Percentiles rank a stretch among this genome's conserved stretches.
Evolutionary conservation across 805 yeast genomes (phyloP).

Genomic region (Candida tibetensis): DNA sequence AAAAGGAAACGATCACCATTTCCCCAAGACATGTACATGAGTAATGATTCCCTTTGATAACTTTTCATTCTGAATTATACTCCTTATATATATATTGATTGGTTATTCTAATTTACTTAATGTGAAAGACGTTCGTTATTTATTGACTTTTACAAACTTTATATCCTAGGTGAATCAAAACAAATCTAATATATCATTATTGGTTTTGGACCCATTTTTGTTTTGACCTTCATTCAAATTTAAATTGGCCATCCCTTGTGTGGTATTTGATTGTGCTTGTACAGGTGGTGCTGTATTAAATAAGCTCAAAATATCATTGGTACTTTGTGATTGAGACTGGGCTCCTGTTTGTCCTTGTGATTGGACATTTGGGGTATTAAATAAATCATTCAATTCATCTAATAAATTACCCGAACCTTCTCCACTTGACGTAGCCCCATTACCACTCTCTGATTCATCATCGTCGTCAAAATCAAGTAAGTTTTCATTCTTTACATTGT

Average conservation of each 20-base stretch:
- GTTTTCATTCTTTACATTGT: conserved; percentile 68
- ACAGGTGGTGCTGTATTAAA: conserved; percentile 27
- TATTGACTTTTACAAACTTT: too few species aligned
- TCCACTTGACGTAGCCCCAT: conserved; percentile 10
- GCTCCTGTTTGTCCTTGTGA: conserved; percentile 9
- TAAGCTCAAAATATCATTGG: conserved; percentile 47
- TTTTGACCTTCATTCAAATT: conserved; percentile 1
- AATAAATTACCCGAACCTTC: conserved; percentile 43
- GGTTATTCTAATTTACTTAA: too few species aligned
- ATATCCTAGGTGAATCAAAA: too few species aligned
- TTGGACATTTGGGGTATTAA: conserved; percentile 38
- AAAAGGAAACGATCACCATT: too few species aligned
- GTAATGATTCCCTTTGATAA: too few species aligned
- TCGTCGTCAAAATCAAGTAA: conserved; percentile 83
- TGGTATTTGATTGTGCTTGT: neutral
- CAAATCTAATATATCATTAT: conserved; percentile 38
- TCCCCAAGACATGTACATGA: too few species aligned
- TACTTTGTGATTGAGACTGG: conserved; percentile 15
- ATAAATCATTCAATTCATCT: conserved; percentile 75
- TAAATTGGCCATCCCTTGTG: conserved; percentile 3
- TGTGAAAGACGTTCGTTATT: too few species aligned
- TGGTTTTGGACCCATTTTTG: conserved; percentile 9
- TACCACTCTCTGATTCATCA: conserved; percentile 23
- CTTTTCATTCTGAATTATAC: too few species aligned
- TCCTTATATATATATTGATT: too few species aligned